A percentile compares a stretch with the other conserved stretches of the same genome.
Conservation (phyloP, 805 yeast genomes). For the Candida vaughaniae region DNA sequence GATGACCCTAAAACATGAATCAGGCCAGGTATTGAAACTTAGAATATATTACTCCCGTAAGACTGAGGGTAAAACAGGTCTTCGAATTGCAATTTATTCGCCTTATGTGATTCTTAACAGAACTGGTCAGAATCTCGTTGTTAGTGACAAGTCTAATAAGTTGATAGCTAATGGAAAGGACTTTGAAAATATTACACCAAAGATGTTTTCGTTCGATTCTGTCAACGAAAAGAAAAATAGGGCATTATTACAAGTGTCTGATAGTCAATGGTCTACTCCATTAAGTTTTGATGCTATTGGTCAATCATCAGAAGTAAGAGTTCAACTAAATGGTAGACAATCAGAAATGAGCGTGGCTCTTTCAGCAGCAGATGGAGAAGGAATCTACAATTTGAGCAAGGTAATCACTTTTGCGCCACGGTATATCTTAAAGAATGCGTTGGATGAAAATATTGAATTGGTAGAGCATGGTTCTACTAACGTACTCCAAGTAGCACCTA, state of each 20-base stretch:
- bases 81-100: conserved; percentile 68
- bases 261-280: conserved; percentile 70
- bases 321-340: conserved; percentile 48
- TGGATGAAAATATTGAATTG: conserved; percentile 55
- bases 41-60: conserved; percentile 60
- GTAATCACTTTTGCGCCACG: conserved; percentile 82
- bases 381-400: conserved; percentile 73
- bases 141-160: conserved; percentile 57
- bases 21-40: conserved; percentile 67
- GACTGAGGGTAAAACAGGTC: conserved; percentile 53
- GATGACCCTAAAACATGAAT: conserved; percentile 52
- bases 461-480: conserved; percentile 67
- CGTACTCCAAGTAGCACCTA: conserved; percentile 45
- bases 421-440: conserved; percentile 66
- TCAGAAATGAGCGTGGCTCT: conserved; percentile 75
- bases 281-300: conserved; percentile 90
- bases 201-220: conserved; percentile 80
- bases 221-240: conserved; percentile 60
- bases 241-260: conserved; percentile 63
- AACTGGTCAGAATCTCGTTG: conserved; percentile 63
- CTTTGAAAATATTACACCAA: conserved; percentile 44
- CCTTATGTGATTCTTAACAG: conserved; percentile 84
- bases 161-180: conserved; percentile 40
- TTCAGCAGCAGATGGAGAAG: conserved; percentile 76
- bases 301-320: conserved; percentile 56